Evolutionary conservation across 1,139 yeast genomes (phyloP).

Genomic region (Geotrichum reessii): DNA sequence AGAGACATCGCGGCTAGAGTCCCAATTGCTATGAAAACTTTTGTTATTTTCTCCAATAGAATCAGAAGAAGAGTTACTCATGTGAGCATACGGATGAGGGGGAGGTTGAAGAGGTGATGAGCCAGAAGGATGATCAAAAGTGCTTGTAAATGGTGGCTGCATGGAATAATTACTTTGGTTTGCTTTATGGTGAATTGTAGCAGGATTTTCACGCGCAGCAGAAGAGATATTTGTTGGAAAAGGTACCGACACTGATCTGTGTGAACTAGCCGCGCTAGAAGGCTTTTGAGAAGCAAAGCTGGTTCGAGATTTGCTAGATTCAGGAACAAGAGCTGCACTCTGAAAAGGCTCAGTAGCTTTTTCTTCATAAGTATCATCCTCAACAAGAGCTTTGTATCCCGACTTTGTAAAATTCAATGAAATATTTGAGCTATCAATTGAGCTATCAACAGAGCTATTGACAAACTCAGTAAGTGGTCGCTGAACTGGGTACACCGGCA

Average conservation of each 20-base stretch:
- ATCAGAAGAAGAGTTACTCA: not conserved
- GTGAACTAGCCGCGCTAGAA: not conserved
- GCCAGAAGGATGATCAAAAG: not conserved
- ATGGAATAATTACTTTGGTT: not conserved
- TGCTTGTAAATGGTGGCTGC: not conserved
- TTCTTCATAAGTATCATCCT: constrained; percentile 8
- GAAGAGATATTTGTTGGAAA: constrained; percentile 9
- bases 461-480: not conserved
- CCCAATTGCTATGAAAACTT: constrained; percentile 7
- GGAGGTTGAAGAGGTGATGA: not conserved
- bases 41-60: not conserved
- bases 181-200: not conserved
- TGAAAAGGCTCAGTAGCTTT: constrained; percentile 1
- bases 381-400: constrained; percentile 7
- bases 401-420: constrained; percentile 8
- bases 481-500: constrained; percentile 6
- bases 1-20: constrained; percentile 3
- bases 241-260: not conserved
- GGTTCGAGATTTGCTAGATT: not conserved
- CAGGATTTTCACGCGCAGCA: constrained; percentile 5
- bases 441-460: not conserved
- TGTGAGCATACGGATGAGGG: not conserved
- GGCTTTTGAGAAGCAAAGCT: not conserved
- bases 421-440: not conserved
- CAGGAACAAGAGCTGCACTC: not conserved